Evolutionary conservation across 257 asterid species (phyloP).

Genomic region (Nicotiana paniculata): DNA sequence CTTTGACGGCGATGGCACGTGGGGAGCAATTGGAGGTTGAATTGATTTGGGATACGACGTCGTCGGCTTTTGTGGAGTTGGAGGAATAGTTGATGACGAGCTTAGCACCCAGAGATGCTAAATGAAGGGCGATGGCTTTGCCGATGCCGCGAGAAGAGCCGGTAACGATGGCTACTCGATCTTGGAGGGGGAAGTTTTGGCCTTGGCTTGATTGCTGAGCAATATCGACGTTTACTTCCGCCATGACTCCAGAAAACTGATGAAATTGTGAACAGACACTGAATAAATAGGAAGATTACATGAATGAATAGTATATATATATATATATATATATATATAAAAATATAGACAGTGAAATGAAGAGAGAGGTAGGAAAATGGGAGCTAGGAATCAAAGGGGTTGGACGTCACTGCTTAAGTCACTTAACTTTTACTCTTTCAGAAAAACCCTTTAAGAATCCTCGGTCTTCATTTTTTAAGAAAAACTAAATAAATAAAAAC

Average conservation of each 20-base stretch:
- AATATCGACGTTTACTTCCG: not conserved
- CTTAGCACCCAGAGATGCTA: constrained; percentile 57
- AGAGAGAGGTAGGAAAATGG: too few species aligned
- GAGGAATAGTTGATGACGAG: constrained; percentile 49
- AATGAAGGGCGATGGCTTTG: constrained; percentile 39
- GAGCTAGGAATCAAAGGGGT: too few species aligned
- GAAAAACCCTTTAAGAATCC: too few species aligned
- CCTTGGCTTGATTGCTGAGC: not conserved
- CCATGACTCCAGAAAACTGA: not conserved
- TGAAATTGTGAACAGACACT: too few species aligned
- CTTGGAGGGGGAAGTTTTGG: constrained; percentile 16
- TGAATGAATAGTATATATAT: too few species aligned
- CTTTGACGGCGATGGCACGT: constrained; percentile 43
- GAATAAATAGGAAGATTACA: too few species aligned
- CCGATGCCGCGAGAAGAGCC: constrained; percentile 40
- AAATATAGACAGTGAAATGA: too few species aligned
- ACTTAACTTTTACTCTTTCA: too few species aligned
- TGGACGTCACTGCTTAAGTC: too few species aligned
- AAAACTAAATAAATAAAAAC: too few species aligned
- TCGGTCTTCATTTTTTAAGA: too few species aligned
- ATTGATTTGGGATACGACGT: constrained; percentile 26
- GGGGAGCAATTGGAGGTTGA: not conserved
- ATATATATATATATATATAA: too few species aligned
- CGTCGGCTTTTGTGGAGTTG: constrained; percentile 28
- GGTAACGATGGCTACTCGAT: constrained; percentile 34